Percentiles rank a stretch among this genome's conserved stretches.
phyloP scores from a whole-genome alignment of 148 eudicot species.

The Vaccinium corymbosum region DNA sequence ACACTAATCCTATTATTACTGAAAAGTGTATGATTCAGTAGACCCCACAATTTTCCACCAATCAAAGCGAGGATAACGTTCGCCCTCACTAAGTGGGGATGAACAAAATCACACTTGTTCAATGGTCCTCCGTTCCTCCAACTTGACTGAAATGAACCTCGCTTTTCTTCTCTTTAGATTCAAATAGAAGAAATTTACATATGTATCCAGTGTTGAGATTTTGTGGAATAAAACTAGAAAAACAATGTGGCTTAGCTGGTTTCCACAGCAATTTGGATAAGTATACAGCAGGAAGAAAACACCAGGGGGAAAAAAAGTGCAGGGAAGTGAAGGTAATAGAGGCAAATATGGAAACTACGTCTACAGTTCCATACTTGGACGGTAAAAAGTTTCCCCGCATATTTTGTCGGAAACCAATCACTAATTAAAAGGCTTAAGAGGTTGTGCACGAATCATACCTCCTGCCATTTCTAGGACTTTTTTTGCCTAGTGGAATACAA shows the following conservation, averaged over 20 bases:
- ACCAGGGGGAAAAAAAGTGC: not conserved
- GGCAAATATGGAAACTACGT: not conserved
- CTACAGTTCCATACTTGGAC: not conserved
- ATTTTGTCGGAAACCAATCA: not conserved
- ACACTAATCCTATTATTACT: too few species aligned
- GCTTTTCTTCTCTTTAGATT: not conserved
- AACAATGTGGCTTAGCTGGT: not conserved
- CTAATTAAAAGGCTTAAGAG: not conserved
- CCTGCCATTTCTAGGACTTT: not conserved
- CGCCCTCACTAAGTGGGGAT: too few species aligned
- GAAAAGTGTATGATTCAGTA: too few species aligned
- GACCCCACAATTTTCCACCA: too few species aligned
- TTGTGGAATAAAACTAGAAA: not conserved
- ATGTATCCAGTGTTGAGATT: not conserved
- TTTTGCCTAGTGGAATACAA: not conserved
- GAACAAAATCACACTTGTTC: not conserved
- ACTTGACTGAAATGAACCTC: not conserved
- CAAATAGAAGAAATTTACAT: not conserved
- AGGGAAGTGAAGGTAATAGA: not conserved
- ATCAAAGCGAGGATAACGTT: too few species aligned
- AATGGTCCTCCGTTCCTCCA: not conserved
- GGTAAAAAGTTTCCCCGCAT: not conserved
- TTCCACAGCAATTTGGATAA: not conserved
- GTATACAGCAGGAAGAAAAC: not conserved
- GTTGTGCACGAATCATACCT: not conserved